phyloP scores from a whole-genome alignment of 495 filamentous ascomycete genomes.

The Letharia columbiana region DNA sequence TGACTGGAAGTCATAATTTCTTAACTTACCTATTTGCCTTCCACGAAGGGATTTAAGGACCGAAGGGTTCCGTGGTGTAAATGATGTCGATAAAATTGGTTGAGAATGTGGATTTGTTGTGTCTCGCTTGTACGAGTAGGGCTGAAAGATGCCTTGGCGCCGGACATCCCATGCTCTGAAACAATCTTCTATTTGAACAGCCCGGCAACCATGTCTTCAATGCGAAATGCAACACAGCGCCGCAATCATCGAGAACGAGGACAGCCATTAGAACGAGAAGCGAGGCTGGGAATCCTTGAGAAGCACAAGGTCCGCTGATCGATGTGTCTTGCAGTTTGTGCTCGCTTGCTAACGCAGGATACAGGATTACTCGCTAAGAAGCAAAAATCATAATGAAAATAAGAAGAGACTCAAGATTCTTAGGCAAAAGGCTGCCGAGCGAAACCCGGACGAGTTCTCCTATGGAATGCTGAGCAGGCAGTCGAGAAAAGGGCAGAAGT shows the following conservation, averaged over 20 bases:
- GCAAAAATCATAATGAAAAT: constrained; percentile 80
- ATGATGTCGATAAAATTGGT: background rate
- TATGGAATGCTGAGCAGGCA: constrained; percentile 75
- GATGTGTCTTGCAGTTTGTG: background rate
- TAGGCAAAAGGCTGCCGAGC: constrained; percentile 68
- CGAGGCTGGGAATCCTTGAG: constrained; percentile 74
- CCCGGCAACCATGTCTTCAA: constrained; percentile 55
- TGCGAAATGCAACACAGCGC: constrained; percentile 70
- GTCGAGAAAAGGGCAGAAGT: constrained; percentile 53
- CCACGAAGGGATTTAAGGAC: background rate
- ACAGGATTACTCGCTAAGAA: constrained; percentile 85
- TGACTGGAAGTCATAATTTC: background rate
- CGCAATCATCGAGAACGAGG: constrained; percentile 80
- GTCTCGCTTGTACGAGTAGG: background rate
- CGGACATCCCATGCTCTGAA: background rate
- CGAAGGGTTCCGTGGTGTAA: background rate
- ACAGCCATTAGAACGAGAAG: constrained; percentile 66
- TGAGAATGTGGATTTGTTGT: background rate
- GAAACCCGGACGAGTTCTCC: constrained; percentile 95
- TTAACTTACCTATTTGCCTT: background rate
- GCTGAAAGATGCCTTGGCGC: background rate
- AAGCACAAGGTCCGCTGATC: constrained; percentile 64
- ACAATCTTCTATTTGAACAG: background rate
- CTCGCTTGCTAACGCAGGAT: constrained; percentile 17
- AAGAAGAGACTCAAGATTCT: constrained; percentile 70